A percentile compares a stretch with the other conserved stretches of the same genome.
Evolutionary conservation across 257 asterid species (phyloP).

Genomic region (Primulina huaijiensis): DNA sequence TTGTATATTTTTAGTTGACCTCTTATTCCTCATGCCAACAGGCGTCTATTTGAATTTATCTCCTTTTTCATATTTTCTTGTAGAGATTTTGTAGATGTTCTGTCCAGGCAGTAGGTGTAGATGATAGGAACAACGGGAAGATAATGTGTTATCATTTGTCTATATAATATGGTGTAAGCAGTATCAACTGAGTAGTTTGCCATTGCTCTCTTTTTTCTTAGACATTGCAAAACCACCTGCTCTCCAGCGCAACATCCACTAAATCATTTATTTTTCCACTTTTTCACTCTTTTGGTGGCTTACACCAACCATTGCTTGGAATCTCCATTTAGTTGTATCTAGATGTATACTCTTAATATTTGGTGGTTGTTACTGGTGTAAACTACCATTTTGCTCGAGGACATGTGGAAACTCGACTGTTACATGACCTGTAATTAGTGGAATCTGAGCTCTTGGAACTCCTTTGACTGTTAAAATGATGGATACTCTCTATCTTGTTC

Average conservation of each 20-base stretch:
- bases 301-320: neutral
- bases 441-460: neutral
- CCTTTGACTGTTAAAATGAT: conserved; percentile 1
- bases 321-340: neutral
- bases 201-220: neutral
- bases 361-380: neutral
- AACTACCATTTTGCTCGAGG: neutral
- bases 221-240: neutral
- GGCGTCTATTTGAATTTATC: too few relatives aligned
- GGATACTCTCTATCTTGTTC: conserved; percentile 7
- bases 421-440: neutral
- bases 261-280: neutral
- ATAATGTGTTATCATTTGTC: neutral
- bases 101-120: neutral
- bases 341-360: neutral
- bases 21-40: neutral
- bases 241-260: neutral
- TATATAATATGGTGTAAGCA: neutral
- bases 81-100: neutral
- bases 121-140: neutral
- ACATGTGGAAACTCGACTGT: neutral
- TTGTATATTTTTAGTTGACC: neutral
- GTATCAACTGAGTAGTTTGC: conserved; percentile 1
- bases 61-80: neutral
- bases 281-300: neutral